Evolutionary conservation across 805 yeast species (phyloP).

Genomic region (Cyberlindnera subsufficiens): DNA sequence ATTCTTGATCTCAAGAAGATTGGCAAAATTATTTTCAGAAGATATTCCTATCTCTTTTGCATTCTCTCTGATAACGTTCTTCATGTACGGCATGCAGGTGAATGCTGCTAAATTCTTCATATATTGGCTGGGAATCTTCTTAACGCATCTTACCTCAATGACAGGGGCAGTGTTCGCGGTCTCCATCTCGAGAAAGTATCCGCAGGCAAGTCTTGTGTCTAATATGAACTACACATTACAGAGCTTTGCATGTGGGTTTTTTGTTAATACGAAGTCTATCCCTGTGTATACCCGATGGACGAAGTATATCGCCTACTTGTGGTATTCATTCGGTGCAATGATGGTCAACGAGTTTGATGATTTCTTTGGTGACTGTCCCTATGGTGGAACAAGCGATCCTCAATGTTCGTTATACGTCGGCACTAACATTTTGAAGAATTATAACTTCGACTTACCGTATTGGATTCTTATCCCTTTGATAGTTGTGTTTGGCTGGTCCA

Average conservation of each 20-base stretch:
- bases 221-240: conserved; percentile 38
- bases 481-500: conserved; percentile 50
- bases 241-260: conserved; percentile 77
- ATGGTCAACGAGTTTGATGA: conserved; percentile 60
- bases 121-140: conserved; percentile 52
- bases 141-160: conserved; percentile 53
- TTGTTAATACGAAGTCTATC: conserved; percentile 63
- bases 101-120: conserved; percentile 45
- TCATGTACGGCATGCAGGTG: conserved; percentile 68
- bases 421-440: conserved; percentile 39
- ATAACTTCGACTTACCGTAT: conserved; percentile 51
- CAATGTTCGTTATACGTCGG: conserved; percentile 50
- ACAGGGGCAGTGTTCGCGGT: conserved; percentile 42
- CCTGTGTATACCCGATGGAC: conserved; percentile 88
- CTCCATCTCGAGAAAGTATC: conserved; percentile 20
- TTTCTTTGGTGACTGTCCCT: conserved; percentile 55
- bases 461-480: conserved; percentile 68
- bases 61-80: conserved; percentile 60
- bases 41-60: conserved; percentile 59
- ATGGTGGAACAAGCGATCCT: conserved; percentile 14
- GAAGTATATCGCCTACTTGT: conserved; percentile 67
- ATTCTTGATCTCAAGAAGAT: conserved; percentile 59
- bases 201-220: conserved; percentile 19
- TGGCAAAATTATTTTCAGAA: conserved; percentile 63
- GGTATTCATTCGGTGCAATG: conserved; percentile 73